These are phyloP conservation scores for Cenchrus fungigraminus DNA, from an alignment of 176 grass and related monocot genomes.

Conservation along the genomic window DNA sequence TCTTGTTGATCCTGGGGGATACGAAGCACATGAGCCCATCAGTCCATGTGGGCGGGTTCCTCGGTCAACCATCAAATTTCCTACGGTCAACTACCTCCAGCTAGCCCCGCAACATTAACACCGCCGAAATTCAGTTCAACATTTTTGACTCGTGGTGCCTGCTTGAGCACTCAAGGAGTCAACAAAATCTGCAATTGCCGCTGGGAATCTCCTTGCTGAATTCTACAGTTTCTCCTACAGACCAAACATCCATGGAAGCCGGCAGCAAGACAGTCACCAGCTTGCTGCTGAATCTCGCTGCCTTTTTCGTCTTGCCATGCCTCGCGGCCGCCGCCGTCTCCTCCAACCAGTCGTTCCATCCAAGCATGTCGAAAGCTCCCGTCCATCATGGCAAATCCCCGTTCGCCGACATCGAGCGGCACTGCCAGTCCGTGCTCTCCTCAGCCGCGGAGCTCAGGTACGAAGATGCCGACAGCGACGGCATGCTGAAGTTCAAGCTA, in stretches of 20 bases:
- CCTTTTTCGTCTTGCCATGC: background rate
- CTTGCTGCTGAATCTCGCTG: background rate
- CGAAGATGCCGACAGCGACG: background rate
- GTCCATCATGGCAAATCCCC: background rate
- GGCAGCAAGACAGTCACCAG: background rate
- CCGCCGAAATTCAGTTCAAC: background rate
- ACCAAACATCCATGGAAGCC: background rate
- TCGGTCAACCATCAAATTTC: background rate
- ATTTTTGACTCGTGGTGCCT: background rate
- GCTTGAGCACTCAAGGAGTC: background rate
- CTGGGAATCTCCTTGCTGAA: background rate
- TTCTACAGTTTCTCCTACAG: background rate
- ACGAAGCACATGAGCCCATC: background rate
- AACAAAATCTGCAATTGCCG: background rate
- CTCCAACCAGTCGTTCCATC: background rate
- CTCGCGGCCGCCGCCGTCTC: background rate
- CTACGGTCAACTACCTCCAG: background rate
- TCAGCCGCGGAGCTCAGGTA: background rate
- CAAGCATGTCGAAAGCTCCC: background rate
- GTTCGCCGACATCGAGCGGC: constrained; percentile 11
- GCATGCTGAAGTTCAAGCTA: background rate
- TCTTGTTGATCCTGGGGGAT: background rate
- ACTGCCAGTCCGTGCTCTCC: constrained; percentile 32
- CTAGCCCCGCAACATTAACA: too few species aligned
- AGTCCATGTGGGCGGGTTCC: background rate